These are phyloP conservation scores for Saccharomycopsis sp. DNA, from an alignment of 805 yeast genomes.

Conservation along the genomic window DNA sequence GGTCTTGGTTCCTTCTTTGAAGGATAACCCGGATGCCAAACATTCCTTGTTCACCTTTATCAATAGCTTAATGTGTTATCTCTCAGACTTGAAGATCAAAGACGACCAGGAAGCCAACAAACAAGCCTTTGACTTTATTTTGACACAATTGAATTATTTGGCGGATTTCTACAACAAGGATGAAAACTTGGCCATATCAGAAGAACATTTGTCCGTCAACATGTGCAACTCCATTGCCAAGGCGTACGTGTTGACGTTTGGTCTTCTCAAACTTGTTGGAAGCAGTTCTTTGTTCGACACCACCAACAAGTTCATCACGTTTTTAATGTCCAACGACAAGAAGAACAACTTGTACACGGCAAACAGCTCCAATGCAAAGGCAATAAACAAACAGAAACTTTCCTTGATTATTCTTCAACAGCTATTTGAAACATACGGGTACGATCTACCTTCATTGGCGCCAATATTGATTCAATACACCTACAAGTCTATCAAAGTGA, in stretches of 20 bases:
- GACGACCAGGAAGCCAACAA: slow-evolving; percentile 1
- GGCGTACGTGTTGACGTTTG: slow-evolving; percentile 10
- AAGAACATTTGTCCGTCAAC: slow-evolving; percentile 10
- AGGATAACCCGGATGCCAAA: slow-evolving; percentile 8
- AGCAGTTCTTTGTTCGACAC: slow-evolving; percentile 24
- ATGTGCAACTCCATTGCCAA: slow-evolving; percentile 10
- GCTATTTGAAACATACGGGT: slow-evolving; percentile 17
- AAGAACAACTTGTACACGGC: slow-evolving; percentile 9
- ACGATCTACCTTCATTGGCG: slow-evolving; percentile 20
- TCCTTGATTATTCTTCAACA: slow-evolving; percentile 10
- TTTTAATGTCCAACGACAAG: slow-evolving; percentile 23
- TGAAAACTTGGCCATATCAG: slow-evolving; percentile 7
- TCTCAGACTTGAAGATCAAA: slow-evolving; percentile 5
- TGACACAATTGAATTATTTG: slow-evolving; percentile 7
- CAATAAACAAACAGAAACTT: slow-evolving; percentile 1
- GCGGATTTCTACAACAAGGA: slow-evolving; percentile 15
- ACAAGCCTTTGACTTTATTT: slow-evolving; percentile 4
- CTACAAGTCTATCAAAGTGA: slow-evolving; percentile 14
- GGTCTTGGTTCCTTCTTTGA: slow-evolving; percentile 1
- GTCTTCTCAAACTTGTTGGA: slow-evolving; percentile 3
- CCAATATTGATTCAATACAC: slow-evolving; percentile 21
- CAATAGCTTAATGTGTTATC: neutral
- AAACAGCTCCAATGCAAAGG: slow-evolving; percentile 6
- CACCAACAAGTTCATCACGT: slow-evolving; percentile 26
- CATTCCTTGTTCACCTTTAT: slow-evolving; percentile 10